Conservation (phyloP, 2,329 filamentous ascomycete genomes). For the Aspergillus sp. region DNA sequence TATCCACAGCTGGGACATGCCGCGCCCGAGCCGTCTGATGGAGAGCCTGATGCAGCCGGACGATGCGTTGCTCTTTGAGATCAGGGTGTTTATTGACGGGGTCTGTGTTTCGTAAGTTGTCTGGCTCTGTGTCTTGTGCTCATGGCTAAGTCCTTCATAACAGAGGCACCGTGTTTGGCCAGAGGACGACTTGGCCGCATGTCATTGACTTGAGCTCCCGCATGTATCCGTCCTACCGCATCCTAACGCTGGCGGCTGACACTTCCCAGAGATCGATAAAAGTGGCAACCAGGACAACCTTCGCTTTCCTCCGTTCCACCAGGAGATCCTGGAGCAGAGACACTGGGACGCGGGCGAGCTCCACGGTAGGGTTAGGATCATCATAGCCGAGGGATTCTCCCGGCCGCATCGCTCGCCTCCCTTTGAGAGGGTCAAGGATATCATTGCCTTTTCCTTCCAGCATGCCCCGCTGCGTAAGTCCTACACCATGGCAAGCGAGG, state of each 20-base stretch:
- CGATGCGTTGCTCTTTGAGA: conserved; percentile 53
- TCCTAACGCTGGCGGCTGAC: conserved; percentile 13
- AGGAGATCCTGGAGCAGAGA: conserved; percentile 57
- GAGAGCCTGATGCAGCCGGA: conserved; percentile 47
- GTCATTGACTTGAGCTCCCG: conserved; percentile 36
- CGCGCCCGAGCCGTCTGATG: conserved; percentile 50
- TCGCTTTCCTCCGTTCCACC: conserved; percentile 63
- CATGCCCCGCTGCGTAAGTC: conserved; percentile 65
- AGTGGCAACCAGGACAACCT: conserved; percentile 53
- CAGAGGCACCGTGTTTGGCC: conserved; percentile 49
- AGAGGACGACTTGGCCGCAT: conserved; percentile 44
- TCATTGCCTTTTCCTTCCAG: conserved; percentile 73
- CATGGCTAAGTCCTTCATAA: no score
- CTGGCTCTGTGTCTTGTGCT: conserved; percentile 1
- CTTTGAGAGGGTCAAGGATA: conserved; percentile 60
- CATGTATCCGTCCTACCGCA: conserved; percentile 19
- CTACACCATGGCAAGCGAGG: background rate
- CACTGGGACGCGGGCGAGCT: conserved; percentile 65
- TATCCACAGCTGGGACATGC: conserved; percentile 62
- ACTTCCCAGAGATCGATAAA: conserved; percentile 37
- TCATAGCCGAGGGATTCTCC: conserved; percentile 64
- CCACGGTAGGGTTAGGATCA: conserved; percentile 63
- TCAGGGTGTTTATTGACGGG: conserved; percentile 61
- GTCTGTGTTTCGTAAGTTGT: conserved; percentile 48
- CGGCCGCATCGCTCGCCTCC: conserved; percentile 39